These are phyloP conservation scores for Baeospora myosura DNA, from an alignment of 1,284 basidiomycete species.

Conservation along the genomic window DNA sequence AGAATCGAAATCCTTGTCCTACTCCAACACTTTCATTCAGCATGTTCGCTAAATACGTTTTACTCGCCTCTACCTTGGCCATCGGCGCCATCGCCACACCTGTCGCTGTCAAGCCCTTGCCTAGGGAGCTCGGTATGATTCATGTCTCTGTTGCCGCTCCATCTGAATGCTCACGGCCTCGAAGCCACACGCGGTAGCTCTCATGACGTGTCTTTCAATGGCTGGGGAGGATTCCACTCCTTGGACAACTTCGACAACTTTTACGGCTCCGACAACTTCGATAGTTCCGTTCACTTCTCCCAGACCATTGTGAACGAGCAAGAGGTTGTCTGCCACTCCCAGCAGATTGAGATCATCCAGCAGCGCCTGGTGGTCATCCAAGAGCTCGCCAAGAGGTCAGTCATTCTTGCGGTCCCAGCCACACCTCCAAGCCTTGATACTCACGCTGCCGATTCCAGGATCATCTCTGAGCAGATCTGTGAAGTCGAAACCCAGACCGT, in stretches of 20 bases:
- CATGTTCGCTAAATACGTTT: constrained; percentile 11
- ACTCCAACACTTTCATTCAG: constrained; percentile 2
- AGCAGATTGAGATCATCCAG: constrained; percentile 19
- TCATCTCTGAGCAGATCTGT: constrained; percentile 28
- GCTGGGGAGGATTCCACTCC: constrained; percentile 2
- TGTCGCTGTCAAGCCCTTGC: neutral
- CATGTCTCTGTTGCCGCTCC: too few species aligned
- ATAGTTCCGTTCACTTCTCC: constrained; percentile 8
- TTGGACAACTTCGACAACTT: constrained; percentile 11
- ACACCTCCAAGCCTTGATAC: neutral
- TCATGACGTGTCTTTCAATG: neutral
- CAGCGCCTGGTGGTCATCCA: constrained; percentile 22
- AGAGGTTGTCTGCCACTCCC: constrained; percentile 18
- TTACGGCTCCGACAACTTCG: constrained; percentile 14
- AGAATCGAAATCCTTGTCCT: neutral
- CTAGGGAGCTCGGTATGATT: neutral
- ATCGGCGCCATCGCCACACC: constrained; percentile 3
- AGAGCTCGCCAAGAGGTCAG: constrained; percentile 23
- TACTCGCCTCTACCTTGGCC: constrained; percentile 5
- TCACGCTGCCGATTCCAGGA: constrained; percentile 17
- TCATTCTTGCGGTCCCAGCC: neutral
- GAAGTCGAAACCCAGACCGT: constrained; percentile 27
- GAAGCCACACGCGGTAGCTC: too few species aligned
- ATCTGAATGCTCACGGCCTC: too few species aligned
- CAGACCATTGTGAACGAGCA: constrained; percentile 12